Percentiles rank a stretch among this genome's conserved stretches.
phyloP scores from a whole-genome alignment of 805 yeast genomes.

The Helenozyma baotianmanensis region DNA sequence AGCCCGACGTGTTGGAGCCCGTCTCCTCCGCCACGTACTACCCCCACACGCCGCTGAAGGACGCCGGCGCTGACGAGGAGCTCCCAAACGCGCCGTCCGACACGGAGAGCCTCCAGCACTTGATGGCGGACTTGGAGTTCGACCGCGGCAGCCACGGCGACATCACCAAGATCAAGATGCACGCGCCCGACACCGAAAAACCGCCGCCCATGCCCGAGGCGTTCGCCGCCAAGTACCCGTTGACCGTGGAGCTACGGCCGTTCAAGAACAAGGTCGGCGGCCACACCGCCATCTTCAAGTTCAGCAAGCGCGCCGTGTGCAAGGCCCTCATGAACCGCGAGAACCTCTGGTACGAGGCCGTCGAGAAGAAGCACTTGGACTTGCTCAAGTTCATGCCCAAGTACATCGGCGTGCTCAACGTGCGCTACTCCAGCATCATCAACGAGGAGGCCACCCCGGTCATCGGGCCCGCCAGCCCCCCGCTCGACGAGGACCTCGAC shows the following conservation, averaged over 20 bases:
- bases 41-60: slow-evolving; percentile 50
- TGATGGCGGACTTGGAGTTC: slow-evolving; percentile 48
- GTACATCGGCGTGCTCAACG: slow-evolving; percentile 91
- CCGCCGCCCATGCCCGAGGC: not conserved
- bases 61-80: slow-evolving; percentile 14
- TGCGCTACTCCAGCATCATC: slow-evolving; percentile 61
- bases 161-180: slow-evolving; percentile 22
- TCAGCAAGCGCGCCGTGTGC: slow-evolving; percentile 88
- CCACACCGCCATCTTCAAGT: slow-evolving; percentile 92
- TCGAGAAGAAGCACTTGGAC: slow-evolving; percentile 74
- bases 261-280: slow-evolving; percentile 96
- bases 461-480: slow-evolving; percentile 6
- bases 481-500: not conserved
- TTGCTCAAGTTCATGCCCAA: slow-evolving; percentile 84
- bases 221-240: slow-evolving; percentile 37
- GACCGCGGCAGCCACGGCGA: slow-evolving; percentile 32
- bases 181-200: slow-evolving; percentile 1
- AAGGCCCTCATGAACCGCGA: slow-evolving; percentile 89
- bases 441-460: slow-evolving; percentile 21
- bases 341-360: slow-evolving; percentile 84
- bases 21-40: slow-evolving; percentile 67
- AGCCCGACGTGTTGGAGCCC: slow-evolving; percentile 47
- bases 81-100: slow-evolving; percentile 3
- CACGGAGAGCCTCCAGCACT: slow-evolving; percentile 34
- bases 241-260: slow-evolving; percentile 87